Evolutionary conservation across 1,284 basidiomycete genomes (phyloP).

Genomic region (Rhodotorula sp.): DNA sequence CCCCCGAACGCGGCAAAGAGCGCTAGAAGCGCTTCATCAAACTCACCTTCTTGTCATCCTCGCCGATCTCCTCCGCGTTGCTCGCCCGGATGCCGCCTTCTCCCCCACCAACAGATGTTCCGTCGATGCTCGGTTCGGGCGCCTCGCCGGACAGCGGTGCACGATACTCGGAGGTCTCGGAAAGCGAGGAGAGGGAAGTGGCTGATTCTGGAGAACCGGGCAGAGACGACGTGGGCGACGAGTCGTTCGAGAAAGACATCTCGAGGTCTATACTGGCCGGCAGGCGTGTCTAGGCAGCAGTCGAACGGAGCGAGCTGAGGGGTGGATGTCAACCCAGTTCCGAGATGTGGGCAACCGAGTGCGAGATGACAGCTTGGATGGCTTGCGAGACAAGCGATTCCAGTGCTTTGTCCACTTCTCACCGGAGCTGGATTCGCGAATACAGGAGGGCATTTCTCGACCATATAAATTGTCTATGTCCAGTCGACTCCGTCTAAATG

Average conservation of each 20-base stretch:
- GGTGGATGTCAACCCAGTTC: not conserved
- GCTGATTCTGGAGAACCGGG: constrained; percentile 1
- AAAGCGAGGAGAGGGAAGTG: not conserved
- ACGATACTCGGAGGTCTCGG: constrained; percentile 21
- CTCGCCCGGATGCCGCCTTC: constrained; percentile 35
- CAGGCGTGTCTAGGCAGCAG: not conserved
- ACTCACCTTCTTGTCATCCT: constrained; percentile 39
- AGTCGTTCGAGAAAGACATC: constrained; percentile 21
- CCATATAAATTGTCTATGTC: no score
- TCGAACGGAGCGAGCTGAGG: not conserved
- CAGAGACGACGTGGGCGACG: constrained; percentile 4
- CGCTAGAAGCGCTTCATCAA: no score
- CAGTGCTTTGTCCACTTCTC: no score
- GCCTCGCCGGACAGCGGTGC: constrained; percentile 40
- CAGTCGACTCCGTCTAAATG: not conserved
- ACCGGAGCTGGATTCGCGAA: no score
- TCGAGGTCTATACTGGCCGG: no score
- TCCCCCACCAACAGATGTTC: constrained; percentile 39
- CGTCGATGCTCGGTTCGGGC: constrained; percentile 43
- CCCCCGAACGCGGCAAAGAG: no score
- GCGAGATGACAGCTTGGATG: no score
- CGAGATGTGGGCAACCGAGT: no score
- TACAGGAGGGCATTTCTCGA: no score
- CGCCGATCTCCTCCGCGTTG: constrained; percentile 23
- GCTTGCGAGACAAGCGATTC: no score